Evolutionary conservation across 176 grass and related monocot species (phyloP).

Genomic region (Oryza longistaminata): DNA sequence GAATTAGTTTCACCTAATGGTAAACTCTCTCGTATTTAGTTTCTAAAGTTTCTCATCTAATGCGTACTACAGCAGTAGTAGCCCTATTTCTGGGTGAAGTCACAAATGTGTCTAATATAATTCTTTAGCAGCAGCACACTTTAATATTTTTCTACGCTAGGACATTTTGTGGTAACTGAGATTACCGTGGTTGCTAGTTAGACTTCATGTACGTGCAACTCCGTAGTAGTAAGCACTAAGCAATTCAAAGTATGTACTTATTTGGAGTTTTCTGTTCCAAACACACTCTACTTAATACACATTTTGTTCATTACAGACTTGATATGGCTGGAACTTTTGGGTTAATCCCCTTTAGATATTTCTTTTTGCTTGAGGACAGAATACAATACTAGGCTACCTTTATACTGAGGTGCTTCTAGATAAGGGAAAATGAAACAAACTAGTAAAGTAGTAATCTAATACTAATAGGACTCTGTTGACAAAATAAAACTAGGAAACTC

Average conservation of each 20-base stretch:
- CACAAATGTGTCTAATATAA: background rate
- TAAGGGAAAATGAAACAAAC: no score
- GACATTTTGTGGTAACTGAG: background rate
- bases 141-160: conserved; percentile 4
- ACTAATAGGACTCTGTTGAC: no score
- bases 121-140: background rate
- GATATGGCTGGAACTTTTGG: no score
- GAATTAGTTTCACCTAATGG: conserved; percentile 88
- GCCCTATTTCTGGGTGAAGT: background rate
- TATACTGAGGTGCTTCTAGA: no score
- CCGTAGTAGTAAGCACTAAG: background rate
- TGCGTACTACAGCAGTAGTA: background rate
- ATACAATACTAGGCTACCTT: no score
- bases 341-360: no score
- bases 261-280: conserved; percentile 10
- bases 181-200: conserved; percentile 1
- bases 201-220: background rate
- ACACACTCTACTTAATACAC: background rate
- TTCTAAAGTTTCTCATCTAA: conserved; percentile 3
- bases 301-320: background rate
- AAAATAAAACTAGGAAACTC: no score
- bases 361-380: no score
- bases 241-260: conserved; percentile 1
- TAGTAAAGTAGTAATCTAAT: no score
- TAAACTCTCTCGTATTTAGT: conserved; percentile 39